A percentile compares a stretch with the other conserved stretches of the same genome.
Evolutionary conservation across 306 rosid species (phyloP).

Genomic region (Quercus aquifolioides): DNA sequence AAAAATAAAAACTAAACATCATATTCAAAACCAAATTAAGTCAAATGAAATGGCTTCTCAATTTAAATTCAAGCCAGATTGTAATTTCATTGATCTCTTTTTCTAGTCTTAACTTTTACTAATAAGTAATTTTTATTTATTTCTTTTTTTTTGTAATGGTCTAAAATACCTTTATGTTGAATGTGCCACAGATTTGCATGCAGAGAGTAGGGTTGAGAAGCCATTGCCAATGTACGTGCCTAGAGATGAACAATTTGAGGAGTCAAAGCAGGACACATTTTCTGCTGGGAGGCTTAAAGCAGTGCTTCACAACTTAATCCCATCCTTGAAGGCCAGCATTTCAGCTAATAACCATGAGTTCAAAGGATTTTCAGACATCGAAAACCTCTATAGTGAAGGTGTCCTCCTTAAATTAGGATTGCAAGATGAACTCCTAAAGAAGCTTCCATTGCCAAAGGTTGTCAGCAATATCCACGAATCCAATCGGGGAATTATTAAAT

Average conservation of each 20-base stretch:
- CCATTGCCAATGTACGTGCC: conserved; percentile 90
- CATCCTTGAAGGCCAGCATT: conserved; percentile 66
- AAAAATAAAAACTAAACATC: too few species aligned
- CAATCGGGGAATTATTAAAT: conserved; percentile 66
- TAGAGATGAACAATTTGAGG: conserved; percentile 92
- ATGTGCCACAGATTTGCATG: conserved; percentile 40
- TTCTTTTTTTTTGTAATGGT: too few species aligned
- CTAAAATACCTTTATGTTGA: neutral
- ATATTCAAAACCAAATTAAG: too few species aligned
- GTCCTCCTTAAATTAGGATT: conserved; percentile 57
- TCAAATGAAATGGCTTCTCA: too few species aligned
- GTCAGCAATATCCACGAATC: conserved; percentile 18
- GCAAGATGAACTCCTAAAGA: conserved; percentile 67
- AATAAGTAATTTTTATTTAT: too few species aligned
- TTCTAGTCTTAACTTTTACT: too few species aligned
- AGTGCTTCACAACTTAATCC: conserved; percentile 71
- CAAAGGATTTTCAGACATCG: conserved; percentile 73
- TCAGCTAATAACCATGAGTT: conserved; percentile 62
- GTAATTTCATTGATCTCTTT: too few species aligned
- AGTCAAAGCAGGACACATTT: conserved; percentile 65
- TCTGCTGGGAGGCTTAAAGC: conserved; percentile 78
- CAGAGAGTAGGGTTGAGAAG: conserved; percentile 87
- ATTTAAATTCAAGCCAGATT: too few species aligned
- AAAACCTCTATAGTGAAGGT: conserved; percentile 82
- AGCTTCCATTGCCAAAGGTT: conserved; percentile 57